Evolutionary conservation across 2,329 filamentous ascomycete genomes (phyloP).

Genomic region (Neonectria faginata): DNA sequence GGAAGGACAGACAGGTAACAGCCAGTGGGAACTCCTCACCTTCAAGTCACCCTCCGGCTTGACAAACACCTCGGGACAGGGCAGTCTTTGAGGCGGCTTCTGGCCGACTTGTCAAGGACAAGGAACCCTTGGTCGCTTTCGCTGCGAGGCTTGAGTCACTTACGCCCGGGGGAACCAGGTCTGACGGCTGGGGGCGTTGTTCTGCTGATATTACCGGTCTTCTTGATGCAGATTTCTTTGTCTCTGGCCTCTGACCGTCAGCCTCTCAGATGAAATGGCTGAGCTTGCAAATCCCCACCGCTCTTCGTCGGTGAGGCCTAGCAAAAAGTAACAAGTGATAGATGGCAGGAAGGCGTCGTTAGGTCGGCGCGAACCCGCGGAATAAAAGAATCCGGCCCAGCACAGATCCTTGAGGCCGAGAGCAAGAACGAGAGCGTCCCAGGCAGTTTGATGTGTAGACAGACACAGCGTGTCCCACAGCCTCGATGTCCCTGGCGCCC

Average conservation of each 20-base stretch:
- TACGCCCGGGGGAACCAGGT: constrained; percentile 32
- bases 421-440: constrained; percentile 31
- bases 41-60: constrained; percentile 41
- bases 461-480: constrained; percentile 38
- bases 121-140: constrained; percentile 35
- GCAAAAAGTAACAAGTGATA: constrained; percentile 46
- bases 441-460: constrained; percentile 37
- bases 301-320: constrained; percentile 37
- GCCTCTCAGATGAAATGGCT: constrained; percentile 35
- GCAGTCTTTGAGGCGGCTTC: constrained; percentile 29
- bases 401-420: constrained; percentile 28
- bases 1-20: constrained; percentile 42
- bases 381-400: constrained; percentile 27
- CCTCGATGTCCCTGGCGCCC: constrained; percentile 35
- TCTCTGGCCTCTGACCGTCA: constrained; percentile 30
- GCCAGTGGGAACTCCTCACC: constrained; percentile 37
- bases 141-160: constrained; percentile 32
- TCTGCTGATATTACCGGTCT: constrained; percentile 31
- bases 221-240: constrained; percentile 39
- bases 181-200: constrained; percentile 39
- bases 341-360: constrained; percentile 38
- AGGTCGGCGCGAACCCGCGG: constrained; percentile 23
- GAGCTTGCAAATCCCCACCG: constrained; percentile 43
- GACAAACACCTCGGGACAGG: constrained; percentile 44
- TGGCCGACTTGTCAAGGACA: constrained; percentile 36